phyloP scores from a whole-genome alignment of 2,329 filamentous ascomycete genomes.

The Aspergillus ochraceoroseus region DNA sequence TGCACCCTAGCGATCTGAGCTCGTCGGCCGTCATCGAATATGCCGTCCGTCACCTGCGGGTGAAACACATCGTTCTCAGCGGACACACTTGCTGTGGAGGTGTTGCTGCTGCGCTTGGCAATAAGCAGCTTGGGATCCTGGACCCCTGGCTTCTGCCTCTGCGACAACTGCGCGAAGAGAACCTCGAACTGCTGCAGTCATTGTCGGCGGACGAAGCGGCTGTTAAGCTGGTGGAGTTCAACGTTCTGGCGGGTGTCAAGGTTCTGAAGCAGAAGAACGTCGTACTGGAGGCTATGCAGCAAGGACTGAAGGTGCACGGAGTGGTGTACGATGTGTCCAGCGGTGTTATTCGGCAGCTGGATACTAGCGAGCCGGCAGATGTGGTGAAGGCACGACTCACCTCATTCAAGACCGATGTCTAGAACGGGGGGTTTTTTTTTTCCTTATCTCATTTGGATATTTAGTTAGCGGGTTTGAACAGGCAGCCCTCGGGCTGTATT shows the following conservation, averaged over 20 bases:
- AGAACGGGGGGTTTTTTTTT: conserved; percentile 1
- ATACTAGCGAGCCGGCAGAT: conserved; percentile 42
- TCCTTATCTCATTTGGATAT: background rate
- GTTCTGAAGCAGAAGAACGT: conserved; percentile 64
- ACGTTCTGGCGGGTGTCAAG: conserved; percentile 65
- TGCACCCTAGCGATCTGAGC: conserved; percentile 70
- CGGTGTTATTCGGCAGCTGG: conserved; percentile 53
- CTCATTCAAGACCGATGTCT: conserved; percentile 38
- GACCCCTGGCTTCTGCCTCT: conserved; percentile 60
- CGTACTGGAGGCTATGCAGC: conserved; percentile 67
- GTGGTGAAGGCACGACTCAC: conserved; percentile 37
- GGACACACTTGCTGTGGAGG: conserved; percentile 60
- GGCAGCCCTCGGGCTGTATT: no score
- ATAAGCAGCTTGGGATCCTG: conserved; percentile 55
- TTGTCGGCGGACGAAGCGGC: conserved; percentile 49
- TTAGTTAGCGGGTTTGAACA: no score
- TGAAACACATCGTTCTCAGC: conserved; percentile 59
- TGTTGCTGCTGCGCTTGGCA: conserved; percentile 52
- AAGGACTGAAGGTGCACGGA: conserved; percentile 71
- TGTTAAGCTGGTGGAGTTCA: conserved; percentile 66
- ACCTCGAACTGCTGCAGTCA: conserved; percentile 48
- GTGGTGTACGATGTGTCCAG: conserved; percentile 64
- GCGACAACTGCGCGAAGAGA: conserved; percentile 51
- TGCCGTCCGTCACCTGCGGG: conserved; percentile 66
- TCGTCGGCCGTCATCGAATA: conserved; percentile 72